Evolutionary conservation across 2,329 filamentous ascomycete species (phyloP), one percentile per base, ranked within the genome.

Genomic region (Seiridium unicorne): DNA sequence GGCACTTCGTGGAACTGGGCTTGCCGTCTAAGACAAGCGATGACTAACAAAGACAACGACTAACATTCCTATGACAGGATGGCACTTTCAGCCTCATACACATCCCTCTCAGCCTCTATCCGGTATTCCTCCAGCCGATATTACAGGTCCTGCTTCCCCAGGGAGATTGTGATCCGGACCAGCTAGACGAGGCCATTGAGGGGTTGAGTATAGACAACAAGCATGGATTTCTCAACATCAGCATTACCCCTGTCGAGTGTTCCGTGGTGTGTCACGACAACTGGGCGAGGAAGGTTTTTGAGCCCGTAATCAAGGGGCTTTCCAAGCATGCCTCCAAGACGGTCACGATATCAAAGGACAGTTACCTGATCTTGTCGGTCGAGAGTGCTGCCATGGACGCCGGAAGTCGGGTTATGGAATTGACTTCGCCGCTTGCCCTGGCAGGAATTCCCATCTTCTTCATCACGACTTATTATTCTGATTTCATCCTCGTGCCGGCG

Each of bases 381-480:
- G 92, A 92, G 63, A 93, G 91, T 64, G 90, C 93, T 66, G 93
- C 93, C 6, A 88, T 97, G 67, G 93, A 97, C 72, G 93, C 94
- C 8, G 93, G 93, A 5, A 92, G 93, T 67, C 86, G 93, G 59
- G 94, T 99, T 5, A 85, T 97, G 68, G 94, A 98, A 71, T 77
- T 99, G 63, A 97, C 93, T 6, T 93, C 89, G 57, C 95, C 94
- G 4, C 82, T 98, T 38, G 94, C 95, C 35, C 83, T 97, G 72
- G 94, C 94, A 55, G 92, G 92, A 67, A 95, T 98, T 57, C 91
- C 94, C 57, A 96, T 99, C 71, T 97, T 98, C 81, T 98, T 98
- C 83, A 96, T 97, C 73, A 97, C 94, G 3, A 97, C 93, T 38
- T 99, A 98, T 76, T 98, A 96, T 76, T 95, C 91, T 40, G 94